phyloP scores from a whole-genome alignment of 2,329 filamentous ascomycete species.

The Anthostomella pinea region DNA sequence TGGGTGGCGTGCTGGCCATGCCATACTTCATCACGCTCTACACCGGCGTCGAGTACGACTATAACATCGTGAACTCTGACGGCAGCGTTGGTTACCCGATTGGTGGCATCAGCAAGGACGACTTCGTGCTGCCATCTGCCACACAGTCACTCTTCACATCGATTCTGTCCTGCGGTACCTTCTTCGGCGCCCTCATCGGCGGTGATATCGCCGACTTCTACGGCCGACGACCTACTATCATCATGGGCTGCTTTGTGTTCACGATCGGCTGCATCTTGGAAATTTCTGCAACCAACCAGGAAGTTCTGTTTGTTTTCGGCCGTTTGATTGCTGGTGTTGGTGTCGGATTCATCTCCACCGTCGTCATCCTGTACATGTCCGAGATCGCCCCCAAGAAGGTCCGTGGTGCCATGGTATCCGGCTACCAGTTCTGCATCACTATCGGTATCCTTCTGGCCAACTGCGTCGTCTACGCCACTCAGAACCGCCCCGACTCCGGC shows the following conservation, averaged over 20 bases:
- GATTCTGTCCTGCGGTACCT: slow-evolving; percentile 63
- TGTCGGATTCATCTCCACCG: slow-evolving; percentile 66
- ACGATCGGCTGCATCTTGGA: slow-evolving; percentile 57
- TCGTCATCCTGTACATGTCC: slow-evolving; percentile 71
- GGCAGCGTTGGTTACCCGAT: slow-evolving; percentile 20
- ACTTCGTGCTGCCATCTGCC: slow-evolving; percentile 43
- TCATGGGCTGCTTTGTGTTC: slow-evolving; percentile 60
- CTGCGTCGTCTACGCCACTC: slow-evolving; percentile 65
- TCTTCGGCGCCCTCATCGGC: slow-evolving; percentile 62
- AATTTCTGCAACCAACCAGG: slow-evolving; percentile 48
- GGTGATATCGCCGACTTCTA: slow-evolving; percentile 65
- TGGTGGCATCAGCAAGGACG: slow-evolving; percentile 20
- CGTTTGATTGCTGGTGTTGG: slow-evolving; percentile 63
- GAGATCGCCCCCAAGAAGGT: slow-evolving; percentile 59
- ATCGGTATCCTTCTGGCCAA: slow-evolving; percentile 68
- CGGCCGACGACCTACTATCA: slow-evolving; percentile 58
- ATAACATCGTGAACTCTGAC: slow-evolving; percentile 14
- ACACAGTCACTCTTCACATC: slow-evolving; percentile 62
- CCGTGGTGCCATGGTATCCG: slow-evolving; percentile 68
- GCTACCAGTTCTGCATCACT: slow-evolving; percentile 76
- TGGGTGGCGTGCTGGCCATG: slow-evolving; percentile 25
- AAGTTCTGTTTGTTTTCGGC: slow-evolving; percentile 58
- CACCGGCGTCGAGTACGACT: slow-evolving; percentile 35
- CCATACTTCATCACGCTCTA: slow-evolving; percentile 40
- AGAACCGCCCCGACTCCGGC: slow-evolving; percentile 54